Evolutionary conservation across 495 filamentous ascomycete species (phyloP).

Genomic region (Talaromyces trachyspermus): DNA sequence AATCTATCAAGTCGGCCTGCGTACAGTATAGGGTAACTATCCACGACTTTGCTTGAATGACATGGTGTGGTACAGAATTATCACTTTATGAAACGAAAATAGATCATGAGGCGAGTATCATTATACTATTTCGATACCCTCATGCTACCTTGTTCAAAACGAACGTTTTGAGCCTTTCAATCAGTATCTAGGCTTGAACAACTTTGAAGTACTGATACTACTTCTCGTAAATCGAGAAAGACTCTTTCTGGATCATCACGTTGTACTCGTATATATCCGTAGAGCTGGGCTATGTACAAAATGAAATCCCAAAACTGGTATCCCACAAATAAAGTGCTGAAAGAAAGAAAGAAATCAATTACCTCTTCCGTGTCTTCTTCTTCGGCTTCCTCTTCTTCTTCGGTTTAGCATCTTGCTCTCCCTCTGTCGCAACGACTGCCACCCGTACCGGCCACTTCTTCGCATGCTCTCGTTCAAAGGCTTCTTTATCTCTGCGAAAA

Average conservation of each 20-base stretch:
- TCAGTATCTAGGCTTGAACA: no score
- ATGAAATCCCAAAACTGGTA: conserved; percentile 4
- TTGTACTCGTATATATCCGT: no score
- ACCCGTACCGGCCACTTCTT: conserved; percentile 50
- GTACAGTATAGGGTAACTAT: conserved; percentile 20
- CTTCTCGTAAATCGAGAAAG: no score
- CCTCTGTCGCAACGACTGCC: conserved; percentile 30
- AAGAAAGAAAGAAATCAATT: conserved; percentile 12
- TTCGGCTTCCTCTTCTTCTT: conserved; percentile 46
- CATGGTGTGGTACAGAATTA: no score
- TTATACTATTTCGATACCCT: no score
- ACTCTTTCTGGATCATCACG: no score
- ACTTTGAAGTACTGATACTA: no score
- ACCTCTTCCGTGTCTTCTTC: conserved; percentile 44
- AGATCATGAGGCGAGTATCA: no score
- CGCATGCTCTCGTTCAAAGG: conserved; percentile 72
- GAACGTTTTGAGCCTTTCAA: no score
- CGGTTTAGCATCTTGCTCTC: conserved; percentile 33
- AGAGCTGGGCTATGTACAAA: conserved; percentile 1
- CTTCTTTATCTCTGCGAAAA: conserved; percentile 70
- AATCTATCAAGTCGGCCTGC: conserved; percentile 10
- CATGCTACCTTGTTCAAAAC: no score
- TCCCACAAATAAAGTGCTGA: neutral
- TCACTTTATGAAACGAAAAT: no score
- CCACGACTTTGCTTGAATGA: neutral